phyloP scores from a whole-genome alignment of 768 basidiomycete species.

The Boletus rubroflammeus region DNA sequence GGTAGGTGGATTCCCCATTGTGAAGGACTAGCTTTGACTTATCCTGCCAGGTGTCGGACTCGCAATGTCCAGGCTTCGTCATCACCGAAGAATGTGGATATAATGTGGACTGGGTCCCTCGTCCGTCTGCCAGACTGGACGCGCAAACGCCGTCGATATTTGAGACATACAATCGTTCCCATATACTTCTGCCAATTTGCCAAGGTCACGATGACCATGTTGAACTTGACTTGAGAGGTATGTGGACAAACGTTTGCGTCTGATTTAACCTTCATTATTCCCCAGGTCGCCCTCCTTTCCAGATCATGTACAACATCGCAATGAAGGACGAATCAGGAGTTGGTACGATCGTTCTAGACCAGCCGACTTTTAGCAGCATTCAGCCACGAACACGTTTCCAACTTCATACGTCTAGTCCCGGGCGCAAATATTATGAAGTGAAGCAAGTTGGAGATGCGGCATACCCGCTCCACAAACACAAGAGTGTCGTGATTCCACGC shows the following conservation, averaged over 20 bases:
- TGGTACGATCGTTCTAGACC: conserved; percentile 66
- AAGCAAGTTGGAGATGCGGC: conserved; percentile 83
- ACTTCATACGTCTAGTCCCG: conserved; percentile 70
- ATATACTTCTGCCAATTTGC: conserved; percentile 75
- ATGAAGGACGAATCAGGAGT: conserved; percentile 64
- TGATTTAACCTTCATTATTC: not conserved
- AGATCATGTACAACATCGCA: conserved; percentile 86
- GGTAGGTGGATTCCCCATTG: conserved; percentile 37
- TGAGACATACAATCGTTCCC: conserved; percentile 65
- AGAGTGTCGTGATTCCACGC: conserved; percentile 59
- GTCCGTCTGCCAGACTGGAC: conserved; percentile 71
- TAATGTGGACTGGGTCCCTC: conserved; percentile 72
- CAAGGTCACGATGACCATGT: conserved; percentile 79
- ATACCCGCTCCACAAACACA: conserved; percentile 73
- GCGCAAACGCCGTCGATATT: conserved; percentile 51
- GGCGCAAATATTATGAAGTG: conserved; percentile 86
- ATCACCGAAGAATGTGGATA: conserved; percentile 58
- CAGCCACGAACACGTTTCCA: conserved; percentile 78
- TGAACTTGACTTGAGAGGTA: conserved; percentile 78
- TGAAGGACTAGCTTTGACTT: not conserved
- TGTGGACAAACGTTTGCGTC: conserved; percentile 9
- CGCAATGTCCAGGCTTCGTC: conserved; percentile 80
- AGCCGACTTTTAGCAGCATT: conserved; percentile 81
- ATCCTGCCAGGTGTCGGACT: conserved; percentile 62
- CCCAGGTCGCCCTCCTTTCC: conserved; percentile 86